Evolutionary conservation across 2,329 filamentous ascomycete species (phyloP), one percentile per base, ranked within the genome.

Genomic region (Colletotrichum orbiculare): DNA sequence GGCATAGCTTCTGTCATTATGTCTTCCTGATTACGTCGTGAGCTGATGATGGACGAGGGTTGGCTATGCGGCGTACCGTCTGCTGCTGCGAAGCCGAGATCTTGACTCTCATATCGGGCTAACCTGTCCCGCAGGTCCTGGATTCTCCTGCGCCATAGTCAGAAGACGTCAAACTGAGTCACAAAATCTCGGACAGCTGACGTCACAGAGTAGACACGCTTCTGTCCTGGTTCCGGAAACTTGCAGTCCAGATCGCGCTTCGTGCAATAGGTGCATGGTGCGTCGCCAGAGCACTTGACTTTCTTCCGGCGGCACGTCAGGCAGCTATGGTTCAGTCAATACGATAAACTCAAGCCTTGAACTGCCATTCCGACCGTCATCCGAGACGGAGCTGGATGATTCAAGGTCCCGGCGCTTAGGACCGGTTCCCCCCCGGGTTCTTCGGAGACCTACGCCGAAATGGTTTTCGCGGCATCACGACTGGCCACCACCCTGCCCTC

Each of bases 41-140:
- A 17, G 17, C 17, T 17, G 17, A 17, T 17, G 17, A 17, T 17
- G 17, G 17, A 17, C 17, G 17, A 17, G 1, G n/a, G 6, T 8
- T 2, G 34, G 11, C 34, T 9, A 5, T 4, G 5, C n/a, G 35
- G 60, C 55, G 6, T 8, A 64, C 61, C 43, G 9, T 49, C 41
- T 11, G 13, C 15, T 3, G 39, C 10, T 6, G 37, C 11, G 13
- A 60, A 47, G 5, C 37, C 17, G 5, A 54, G 9, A 0, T 49
- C 61, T 5, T 60, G 61, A 8, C 60, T 60, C 49, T 69, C 68
- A 37, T 69, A 69, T 12, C 66, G 52, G 1, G 68, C 68, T 6
- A 69, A 52, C 12, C 68, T 45, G 5, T 63, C 66, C 54, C 69
- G 64, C 12, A 69, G 35, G 43, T 69, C 68, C 17, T 69, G 67